Evolutionary conservation across 805 yeast species (phyloP).

Genomic region (Kluyveromyces starmeri): DNA sequence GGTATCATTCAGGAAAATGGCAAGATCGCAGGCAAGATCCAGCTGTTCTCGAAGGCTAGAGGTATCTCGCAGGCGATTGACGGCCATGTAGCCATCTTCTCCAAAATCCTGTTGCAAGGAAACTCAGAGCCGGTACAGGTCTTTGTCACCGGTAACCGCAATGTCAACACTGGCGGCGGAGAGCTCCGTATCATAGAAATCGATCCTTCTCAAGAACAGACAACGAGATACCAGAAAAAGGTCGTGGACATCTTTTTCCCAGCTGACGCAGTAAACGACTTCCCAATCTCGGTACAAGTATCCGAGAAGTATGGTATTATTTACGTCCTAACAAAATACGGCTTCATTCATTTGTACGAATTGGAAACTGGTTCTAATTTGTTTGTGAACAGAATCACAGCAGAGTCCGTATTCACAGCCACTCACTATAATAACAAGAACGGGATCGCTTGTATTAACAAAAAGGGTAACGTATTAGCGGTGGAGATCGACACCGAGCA

Average conservation of each 20-base stretch:
- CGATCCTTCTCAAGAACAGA: slow-evolving; percentile 52
- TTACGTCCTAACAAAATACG: slow-evolving; percentile 88
- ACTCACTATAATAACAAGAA: slow-evolving; percentile 57
- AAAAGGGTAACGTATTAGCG: slow-evolving; percentile 89
- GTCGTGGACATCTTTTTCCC: slow-evolving; percentile 93
- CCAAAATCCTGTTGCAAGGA: slow-evolving; percentile 64
- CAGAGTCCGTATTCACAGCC: slow-evolving; percentile 91
- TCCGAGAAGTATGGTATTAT: slow-evolving; percentile 79
- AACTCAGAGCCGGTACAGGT: slow-evolving; percentile 68
- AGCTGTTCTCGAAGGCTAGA: slow-evolving; percentile 79
- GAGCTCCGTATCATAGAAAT: slow-evolving; percentile 90
- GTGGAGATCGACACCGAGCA: slow-evolving; percentile 81
- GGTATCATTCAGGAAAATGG: slow-evolving; percentile 94
- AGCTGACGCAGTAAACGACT: slow-evolving; percentile 90
- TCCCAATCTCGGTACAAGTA: slow-evolving; percentile 88
- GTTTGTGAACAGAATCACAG: slow-evolving; percentile 92
- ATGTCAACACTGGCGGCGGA: slow-evolving; percentile 66
- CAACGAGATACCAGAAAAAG: slow-evolving; percentile 58
- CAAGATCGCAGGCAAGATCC: slow-evolving; percentile 92
- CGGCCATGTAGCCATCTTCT: slow-evolving; percentile 93
- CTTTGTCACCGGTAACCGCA: slow-evolving; percentile 87
- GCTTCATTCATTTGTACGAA: slow-evolving; percentile 93
- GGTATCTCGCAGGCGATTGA: slow-evolving; percentile 94
- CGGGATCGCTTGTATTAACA: slow-evolving; percentile 90
- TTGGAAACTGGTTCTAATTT: slow-evolving; percentile 85